These are phyloP conservation scores for Lactifluus piperatus DNA, from an alignment of 768 basidiomycete species.

Conservation along the genomic window DNA sequence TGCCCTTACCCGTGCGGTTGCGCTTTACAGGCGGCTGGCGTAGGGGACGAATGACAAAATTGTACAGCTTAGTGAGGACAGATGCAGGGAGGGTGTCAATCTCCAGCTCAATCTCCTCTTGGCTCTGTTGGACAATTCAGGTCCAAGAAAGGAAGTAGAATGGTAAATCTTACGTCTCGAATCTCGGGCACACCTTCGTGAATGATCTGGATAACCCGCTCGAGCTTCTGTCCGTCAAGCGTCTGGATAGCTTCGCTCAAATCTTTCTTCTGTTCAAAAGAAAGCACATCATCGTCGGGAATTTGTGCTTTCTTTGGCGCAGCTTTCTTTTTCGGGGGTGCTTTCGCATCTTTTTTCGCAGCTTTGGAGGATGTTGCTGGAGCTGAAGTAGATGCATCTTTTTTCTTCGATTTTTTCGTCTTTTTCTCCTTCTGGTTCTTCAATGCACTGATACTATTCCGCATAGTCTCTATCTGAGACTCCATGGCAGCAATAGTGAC, in stretches of 20 bases:
- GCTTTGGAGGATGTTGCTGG: constrained; percentile 61
- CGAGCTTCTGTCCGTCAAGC: constrained; percentile 75
- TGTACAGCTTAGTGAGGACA: constrained; percentile 90
- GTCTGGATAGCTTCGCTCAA: constrained; percentile 88
- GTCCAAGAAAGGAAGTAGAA: constrained; percentile 3
- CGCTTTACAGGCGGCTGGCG: constrained; percentile 47
- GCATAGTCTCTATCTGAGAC: constrained; percentile 71
- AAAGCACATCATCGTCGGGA: constrained; percentile 73
- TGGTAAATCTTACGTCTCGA: constrained; percentile 62
- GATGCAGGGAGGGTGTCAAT: constrained; percentile 83
- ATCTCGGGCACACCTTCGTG: constrained; percentile 91
- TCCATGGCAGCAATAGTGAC: constrained; percentile 73
- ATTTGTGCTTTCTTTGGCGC: constrained; percentile 53
- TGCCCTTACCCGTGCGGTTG: constrained; percentile 67
- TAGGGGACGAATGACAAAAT: constrained; percentile 81
- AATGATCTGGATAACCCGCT: constrained; percentile 91
- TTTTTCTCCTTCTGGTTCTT: constrained; percentile 45
- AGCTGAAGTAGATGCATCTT: constrained; percentile 38
- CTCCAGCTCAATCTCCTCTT: constrained; percentile 97
- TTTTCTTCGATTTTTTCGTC: constrained; percentile 66
- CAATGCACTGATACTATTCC: constrained; percentile 54
- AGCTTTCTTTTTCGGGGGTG: constrained; percentile 41
- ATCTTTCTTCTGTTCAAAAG: constrained; percentile 97
- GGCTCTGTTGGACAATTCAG: constrained; percentile 49
- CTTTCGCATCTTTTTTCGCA: constrained; percentile 35